These are phyloP conservation scores for Pythium apleroticum DNA, from an alignment of 352 stramenopile species.

Conservation along the genomic window DNA sequence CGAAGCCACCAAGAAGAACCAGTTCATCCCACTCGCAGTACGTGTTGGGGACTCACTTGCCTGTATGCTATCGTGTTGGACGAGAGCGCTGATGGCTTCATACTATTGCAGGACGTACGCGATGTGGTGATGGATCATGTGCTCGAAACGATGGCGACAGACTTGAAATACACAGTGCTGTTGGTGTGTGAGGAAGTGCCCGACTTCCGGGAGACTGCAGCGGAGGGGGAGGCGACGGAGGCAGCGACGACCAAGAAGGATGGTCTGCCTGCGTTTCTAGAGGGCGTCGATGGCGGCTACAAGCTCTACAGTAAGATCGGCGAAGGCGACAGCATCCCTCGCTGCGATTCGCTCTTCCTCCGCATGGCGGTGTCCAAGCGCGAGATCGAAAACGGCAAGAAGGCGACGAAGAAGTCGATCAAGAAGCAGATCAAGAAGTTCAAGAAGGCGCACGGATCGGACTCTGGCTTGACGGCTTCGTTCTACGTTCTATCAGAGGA, in stretches of 20 bases:
- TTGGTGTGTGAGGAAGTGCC: conserved; percentile 71
- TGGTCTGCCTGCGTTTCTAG: conserved; percentile 35
- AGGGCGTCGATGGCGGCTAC: conserved; percentile 33
- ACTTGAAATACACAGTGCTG: conserved; percentile 68
- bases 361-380: conserved; percentile 70
- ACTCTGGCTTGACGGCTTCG: conserved; percentile 46
- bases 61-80: background rate
- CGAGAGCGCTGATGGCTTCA: background rate
- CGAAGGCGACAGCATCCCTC: conserved; percentile 74
- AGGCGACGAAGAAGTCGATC: conserved; percentile 70
- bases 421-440: conserved; percentile 90
- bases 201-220: conserved; percentile 33
- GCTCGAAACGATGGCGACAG: conserved; percentile 50
- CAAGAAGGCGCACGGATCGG: conserved; percentile 65
- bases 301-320: conserved; percentile 55
- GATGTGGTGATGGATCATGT: conserved; percentile 67
- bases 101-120: conserved; percentile 47
- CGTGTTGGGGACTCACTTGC: conserved; percentile 13
- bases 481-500: conserved; percentile 77
- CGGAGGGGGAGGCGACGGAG: conserved; percentile 1
- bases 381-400: conserved; percentile 78
- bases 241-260: background rate
- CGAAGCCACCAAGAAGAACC: conserved; percentile 30
- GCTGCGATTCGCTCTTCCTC: conserved; percentile 69
- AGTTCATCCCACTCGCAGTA: conserved; percentile 50